These are phyloP conservation scores for Thyridium curvatum DNA, from an alignment of 2,329 filamentous ascomycete genomes.

Conservation along the genomic window DNA sequence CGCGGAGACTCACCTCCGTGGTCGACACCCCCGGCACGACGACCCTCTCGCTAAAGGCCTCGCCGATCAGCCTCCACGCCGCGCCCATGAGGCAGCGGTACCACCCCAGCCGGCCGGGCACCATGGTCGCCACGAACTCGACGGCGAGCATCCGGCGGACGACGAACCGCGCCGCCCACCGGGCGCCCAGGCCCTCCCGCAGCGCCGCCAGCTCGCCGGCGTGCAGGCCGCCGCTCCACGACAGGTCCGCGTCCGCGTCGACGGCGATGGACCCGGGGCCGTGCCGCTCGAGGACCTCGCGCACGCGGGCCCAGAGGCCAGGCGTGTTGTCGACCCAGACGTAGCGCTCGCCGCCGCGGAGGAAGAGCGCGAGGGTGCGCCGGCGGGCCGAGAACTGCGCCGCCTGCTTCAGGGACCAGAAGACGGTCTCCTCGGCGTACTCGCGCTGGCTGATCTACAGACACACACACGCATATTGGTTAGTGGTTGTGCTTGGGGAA, in stretches of 20 bases:
- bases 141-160: slow-evolving; percentile 34
- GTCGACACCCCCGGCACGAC: slow-evolving; percentile 36
- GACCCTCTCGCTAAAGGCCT: slow-evolving; percentile 53
- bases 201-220: slow-evolving; percentile 36
- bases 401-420: slow-evolving; percentile 41
- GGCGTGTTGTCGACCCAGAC: slow-evolving; percentile 41
- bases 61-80: slow-evolving; percentile 64
- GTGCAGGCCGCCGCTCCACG: slow-evolving; percentile 40
- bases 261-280: slow-evolving; percentile 32
- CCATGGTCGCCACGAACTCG: slow-evolving; percentile 39
- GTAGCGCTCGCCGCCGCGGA: slow-evolving; percentile 29
- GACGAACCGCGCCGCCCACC: slow-evolving; percentile 33
- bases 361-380: slow-evolving; percentile 43
- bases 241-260: slow-evolving; percentile 35
- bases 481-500: too few relatives aligned
- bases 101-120: slow-evolving; percentile 29
- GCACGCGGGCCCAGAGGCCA: slow-evolving; percentile 32
- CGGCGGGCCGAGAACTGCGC: slow-evolving; percentile 40
- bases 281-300: slow-evolving; percentile 25
- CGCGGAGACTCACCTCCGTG: too few relatives aligned
- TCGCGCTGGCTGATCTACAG: slow-evolving; percentile 41
- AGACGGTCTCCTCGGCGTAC: slow-evolving; percentile 44
- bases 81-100: slow-evolving; percentile 41
- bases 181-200: slow-evolving; percentile 23
- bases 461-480: background rate